Conservation (phyloP, 2,329 filamentous ascomycete genomes). For the Aspergillus sp. region DNA sequence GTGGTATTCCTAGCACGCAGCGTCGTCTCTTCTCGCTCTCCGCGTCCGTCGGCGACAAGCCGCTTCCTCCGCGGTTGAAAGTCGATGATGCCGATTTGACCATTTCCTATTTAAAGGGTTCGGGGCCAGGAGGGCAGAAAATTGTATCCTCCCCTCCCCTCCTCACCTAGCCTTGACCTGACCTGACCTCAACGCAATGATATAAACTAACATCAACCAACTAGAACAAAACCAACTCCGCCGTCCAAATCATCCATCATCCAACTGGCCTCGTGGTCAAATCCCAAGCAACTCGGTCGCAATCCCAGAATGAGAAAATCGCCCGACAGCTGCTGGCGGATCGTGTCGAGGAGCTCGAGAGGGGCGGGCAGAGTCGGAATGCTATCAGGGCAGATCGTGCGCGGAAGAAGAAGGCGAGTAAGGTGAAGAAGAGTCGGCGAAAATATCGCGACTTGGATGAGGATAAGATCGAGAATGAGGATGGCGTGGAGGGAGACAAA, state of each 20-base stretch:
- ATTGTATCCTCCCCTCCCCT: constrained; percentile 54
- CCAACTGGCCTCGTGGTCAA: constrained; percentile 92
- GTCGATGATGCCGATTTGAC: constrained; percentile 72
- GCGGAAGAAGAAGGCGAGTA: constrained; percentile 48
- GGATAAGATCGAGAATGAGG: constrained; percentile 7
- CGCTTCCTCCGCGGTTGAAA: constrained; percentile 66
- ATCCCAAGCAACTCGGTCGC: constrained; percentile 81
- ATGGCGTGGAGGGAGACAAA: constrained; percentile 7
- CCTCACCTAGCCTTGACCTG: background rate
- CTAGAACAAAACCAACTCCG: constrained; percentile 89
- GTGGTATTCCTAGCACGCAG: background rate
- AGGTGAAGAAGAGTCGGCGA: constrained; percentile 36
- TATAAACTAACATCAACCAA: no score
- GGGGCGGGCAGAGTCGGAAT: constrained; percentile 67
- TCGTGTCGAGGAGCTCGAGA: constrained; percentile 63
- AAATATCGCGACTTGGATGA: constrained; percentile 36
- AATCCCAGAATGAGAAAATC: constrained; percentile 77
- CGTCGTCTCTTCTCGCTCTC: constrained; percentile 17
- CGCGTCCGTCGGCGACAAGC: constrained; percentile 38
- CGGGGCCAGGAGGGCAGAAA: constrained; percentile 89
- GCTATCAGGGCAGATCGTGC: constrained; percentile 78
- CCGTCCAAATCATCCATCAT: constrained; percentile 83
- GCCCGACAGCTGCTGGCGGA: constrained; percentile 71
- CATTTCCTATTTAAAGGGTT: constrained; percentile 81
- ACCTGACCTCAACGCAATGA: no score